Percentiles rank a stretch among this genome's conserved stretches.
Conservation (phyloP, 768 basidiomycete species). For the Termitomyces sp. region DNA sequence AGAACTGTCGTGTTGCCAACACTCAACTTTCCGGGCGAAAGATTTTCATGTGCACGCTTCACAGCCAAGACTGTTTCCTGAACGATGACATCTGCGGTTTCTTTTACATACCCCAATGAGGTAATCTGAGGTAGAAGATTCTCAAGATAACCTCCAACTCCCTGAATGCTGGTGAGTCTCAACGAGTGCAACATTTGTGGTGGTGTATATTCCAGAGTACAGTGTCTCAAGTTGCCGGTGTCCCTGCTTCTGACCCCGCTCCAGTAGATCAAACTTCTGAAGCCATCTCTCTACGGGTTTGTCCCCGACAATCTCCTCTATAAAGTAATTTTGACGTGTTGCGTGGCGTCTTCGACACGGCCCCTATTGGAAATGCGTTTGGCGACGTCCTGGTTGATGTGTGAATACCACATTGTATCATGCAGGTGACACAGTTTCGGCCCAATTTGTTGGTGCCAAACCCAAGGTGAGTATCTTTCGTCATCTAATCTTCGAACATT, state of each 20-base stretch:
- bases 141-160: constrained; percentile 68
- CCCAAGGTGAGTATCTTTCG: constrained; percentile 48
- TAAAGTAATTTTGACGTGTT: too few species aligned
- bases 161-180: constrained; percentile 74
- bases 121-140: constrained; percentile 74
- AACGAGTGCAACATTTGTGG: constrained; percentile 75
- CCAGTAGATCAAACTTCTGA: constrained; percentile 57
- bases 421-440: constrained; percentile 52
- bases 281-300: constrained; percentile 64
- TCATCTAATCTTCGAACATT: neutral
- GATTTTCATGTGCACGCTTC: constrained; percentile 55
- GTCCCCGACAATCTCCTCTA: neutral
- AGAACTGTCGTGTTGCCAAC: constrained; percentile 66
- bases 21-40: constrained; percentile 53
- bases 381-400: constrained; percentile 56
- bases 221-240: constrained; percentile 42
- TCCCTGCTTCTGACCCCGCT: constrained; percentile 55
- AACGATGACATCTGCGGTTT: constrained; percentile 69
- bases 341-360: constrained; percentile 42
- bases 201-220: constrained; percentile 53
- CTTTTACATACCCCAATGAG: constrained; percentile 64
- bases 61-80: constrained; percentile 65
- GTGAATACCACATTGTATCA: constrained; percentile 45
- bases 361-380: constrained; percentile 52
- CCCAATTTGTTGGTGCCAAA: constrained; percentile 69